Conservation (phyloP, 2,329 filamentous ascomycete genomes). For the Coniochaeta sp. region DNA sequence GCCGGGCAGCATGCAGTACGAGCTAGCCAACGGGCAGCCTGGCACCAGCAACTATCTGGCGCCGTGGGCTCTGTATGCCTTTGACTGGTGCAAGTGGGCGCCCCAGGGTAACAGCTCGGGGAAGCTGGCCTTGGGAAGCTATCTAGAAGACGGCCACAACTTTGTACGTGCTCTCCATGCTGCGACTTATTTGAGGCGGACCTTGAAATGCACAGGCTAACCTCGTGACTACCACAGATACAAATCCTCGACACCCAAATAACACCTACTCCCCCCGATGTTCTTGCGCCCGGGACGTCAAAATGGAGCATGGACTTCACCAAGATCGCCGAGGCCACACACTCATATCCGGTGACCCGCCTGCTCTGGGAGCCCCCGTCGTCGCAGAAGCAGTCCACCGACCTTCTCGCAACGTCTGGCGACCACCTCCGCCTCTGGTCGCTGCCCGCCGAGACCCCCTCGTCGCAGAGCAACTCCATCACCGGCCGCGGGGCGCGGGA, state of each 20-base stretch:
- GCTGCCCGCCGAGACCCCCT: constrained; percentile 61
- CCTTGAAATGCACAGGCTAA: neutral
- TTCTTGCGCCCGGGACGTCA: constrained; percentile 60
- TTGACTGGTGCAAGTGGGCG: constrained; percentile 99
- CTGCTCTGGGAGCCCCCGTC: constrained; percentile 95
- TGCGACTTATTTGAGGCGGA: neutral
- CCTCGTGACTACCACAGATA: constrained; percentile 53
- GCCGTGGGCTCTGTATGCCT: constrained; percentile 92
- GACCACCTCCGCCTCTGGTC: constrained; percentile 95
- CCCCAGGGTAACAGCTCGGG: constrained; percentile 73
- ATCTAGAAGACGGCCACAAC: constrained; percentile 95
- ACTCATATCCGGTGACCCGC: constrained; percentile 93
- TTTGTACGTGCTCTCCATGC: constrained; percentile 55
- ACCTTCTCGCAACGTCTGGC: constrained; percentile 88
- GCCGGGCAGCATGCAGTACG: constrained; percentile 55
- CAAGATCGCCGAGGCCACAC: constrained; percentile 91
- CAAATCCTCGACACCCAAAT: constrained; percentile 93
- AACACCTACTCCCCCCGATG: constrained; percentile 59
- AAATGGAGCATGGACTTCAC: constrained; percentile 81
- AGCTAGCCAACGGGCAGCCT: constrained; percentile 56
- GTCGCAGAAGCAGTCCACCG: constrained; percentile 89
- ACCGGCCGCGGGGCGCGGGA: constrained; percentile 47
- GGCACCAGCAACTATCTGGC: constrained; percentile 88
- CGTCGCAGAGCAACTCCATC: constrained; percentile 59
- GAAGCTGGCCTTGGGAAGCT: constrained; percentile 92